Base-by-base conservation (phyloP, 129 eudicot species). In the Ambrosia artemisiifolia region DNA sequence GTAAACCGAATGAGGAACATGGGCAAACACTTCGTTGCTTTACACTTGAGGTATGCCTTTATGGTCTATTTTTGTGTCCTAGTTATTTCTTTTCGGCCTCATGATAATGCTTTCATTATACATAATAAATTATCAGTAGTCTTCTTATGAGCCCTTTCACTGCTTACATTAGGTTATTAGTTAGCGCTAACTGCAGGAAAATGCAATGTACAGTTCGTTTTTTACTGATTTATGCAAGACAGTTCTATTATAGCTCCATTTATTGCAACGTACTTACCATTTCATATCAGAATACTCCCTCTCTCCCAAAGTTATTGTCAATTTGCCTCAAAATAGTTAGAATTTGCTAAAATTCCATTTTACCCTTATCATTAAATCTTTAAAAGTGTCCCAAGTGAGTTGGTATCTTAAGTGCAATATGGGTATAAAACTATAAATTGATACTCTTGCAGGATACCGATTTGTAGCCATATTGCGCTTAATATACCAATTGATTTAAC, bases 1-100 rank as follows among this genome's bases (percentile, higher is more conserved):
- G 89, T 85, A 50, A 77, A 80, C 38, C 85, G 95, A 43, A 91
- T 91, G 95, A 84, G 92, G 83, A 75, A 50, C 20, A 82, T 66
- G 81, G 83, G 89, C 71, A 80, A 83, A 74, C 95, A 88, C 74
- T 91, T 79, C 67, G 71, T 91, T 69, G 86, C 97, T 32, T 85
- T 91, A 59, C 97, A 91, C 70, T 82, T 91, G 79, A 85, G 97
- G 96, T 90, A 69, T 44, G 63, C 43, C 75, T 56, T 20, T 76
- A 8, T n/a, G 11, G 63, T 47, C 17, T 48, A 18, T 46, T 48
- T 44, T 14, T 20, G 12, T 71, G 30, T 30, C 43, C 3, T 30
- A 11, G 6, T 28, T 24, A 40, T 56, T 12, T 55, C 30, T 56
- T 42, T 49, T 40, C 55, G 24, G 40, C 17, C 1, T 70, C 53